A percentile compares a stretch with the other conserved stretches of the same genome.
phyloP scores from a whole-genome alignment of 306 rosid genomes.

The Cicer arietinum region DNA sequence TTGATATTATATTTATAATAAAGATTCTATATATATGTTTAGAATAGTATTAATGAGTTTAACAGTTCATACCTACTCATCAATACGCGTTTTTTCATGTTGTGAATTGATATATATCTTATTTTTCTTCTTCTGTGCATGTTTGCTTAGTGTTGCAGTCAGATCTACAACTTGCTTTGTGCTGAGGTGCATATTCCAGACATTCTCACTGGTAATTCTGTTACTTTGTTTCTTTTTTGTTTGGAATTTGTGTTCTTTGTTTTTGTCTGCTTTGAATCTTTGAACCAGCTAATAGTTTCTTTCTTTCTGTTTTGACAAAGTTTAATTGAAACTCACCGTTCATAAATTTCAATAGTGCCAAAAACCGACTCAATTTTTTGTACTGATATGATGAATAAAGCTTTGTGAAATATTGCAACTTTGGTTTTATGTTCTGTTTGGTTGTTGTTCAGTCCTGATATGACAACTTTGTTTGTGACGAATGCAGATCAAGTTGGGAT shows the following conservation, averaged over 20 bases:
- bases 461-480: slow-evolving; percentile 44
- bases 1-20: slow-evolving; percentile 38
- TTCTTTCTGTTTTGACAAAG: neutral
- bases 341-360: slow-evolving; percentile 20
- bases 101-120: slow-evolving; percentile 55
- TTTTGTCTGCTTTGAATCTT: slow-evolving; percentile 46
- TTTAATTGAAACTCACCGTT: slow-evolving; percentile 31
- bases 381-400: slow-evolving; percentile 1
- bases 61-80: slow-evolving; percentile 87
- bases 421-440: slow-evolving; percentile 29
- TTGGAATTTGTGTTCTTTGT: slow-evolving; percentile 55
- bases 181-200: slow-evolving; percentile 44
- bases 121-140: slow-evolving; percentile 38
- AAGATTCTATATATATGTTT: slow-evolving; percentile 44
- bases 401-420: slow-evolving; percentile 27
- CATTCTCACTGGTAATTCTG: slow-evolving; percentile 65
- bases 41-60: slow-evolving; percentile 54
- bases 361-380: slow-evolving; percentile 23
- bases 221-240: slow-evolving; percentile 47
- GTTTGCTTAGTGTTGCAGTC: slow-evolving; percentile 60
- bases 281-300: neutral
- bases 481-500: slow-evolving; percentile 58
- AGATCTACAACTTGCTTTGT: slow-evolving; percentile 63
- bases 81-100: slow-evolving; percentile 71
- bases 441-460: slow-evolving; percentile 31